Evolutionary conservation across 208 protist genomes (phyloP), one percentile per base, ranked within the genome.

Genomic region (Angomonas deanei): DNA sequence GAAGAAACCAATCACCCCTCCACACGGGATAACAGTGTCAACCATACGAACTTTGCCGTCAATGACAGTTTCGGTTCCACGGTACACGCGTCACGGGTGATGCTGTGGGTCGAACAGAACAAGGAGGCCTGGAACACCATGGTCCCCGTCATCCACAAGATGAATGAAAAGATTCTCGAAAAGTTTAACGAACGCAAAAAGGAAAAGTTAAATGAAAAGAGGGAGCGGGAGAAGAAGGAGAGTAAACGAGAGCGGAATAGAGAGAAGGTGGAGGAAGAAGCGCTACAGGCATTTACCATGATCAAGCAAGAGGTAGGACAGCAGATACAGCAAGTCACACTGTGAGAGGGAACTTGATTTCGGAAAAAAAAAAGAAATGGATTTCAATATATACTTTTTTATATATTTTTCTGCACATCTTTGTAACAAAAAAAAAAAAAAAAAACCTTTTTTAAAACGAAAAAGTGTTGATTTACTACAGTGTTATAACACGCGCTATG

Each of bases 41-140:
- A 19, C 34, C 59, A 1, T 13, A 42, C 28, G 61, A 39, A 56
- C 50, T 32, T 8, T 24, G 47, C 5, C 49, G 64, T 48, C 5
- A 63, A 65, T 34, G 21, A 24, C 15, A 57, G 68, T 50, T 39
- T 65, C 23, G 66, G 63, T 32, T 38, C 52, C 1, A 66, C 42
- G 5, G 38, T 78, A 34, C 75, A 60, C 33, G 76, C 77, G 2
- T 49, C 74, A 19, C 78, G 82, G 55, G 61, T 88, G 46, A 76
- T 90, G 27, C 66, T 80, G 5, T 90, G 83, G 83, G 70, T 78
- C 56, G 3, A 36, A 21, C 38, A 52, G 11, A 48, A 72, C 28
- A 42, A 39, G 21, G 64, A 55, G 24, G 46, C 32, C 13, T 55
- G 38, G 64, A 48, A 56, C 0, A 59, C 61, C 21, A 53, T 50